Evolutionary conservation across 179 eudicot genomes (phyloP).

Genomic region (Silene coronaria): DNA sequence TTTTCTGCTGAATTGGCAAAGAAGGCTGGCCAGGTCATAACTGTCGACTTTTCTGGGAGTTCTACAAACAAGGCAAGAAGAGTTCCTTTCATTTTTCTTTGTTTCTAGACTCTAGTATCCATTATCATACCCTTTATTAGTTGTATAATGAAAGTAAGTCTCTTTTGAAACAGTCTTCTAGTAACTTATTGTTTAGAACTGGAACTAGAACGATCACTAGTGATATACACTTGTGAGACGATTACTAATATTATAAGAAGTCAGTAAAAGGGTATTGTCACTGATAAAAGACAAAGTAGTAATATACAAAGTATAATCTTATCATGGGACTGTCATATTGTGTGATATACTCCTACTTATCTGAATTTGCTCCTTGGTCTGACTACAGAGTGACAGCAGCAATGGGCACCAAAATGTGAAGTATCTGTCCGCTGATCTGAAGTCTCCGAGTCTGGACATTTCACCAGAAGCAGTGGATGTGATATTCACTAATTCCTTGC

Average conservation of each 20-base stretch:
- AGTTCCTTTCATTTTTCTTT: not conserved
- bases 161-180: not conserved
- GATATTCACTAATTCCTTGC: slow-evolving; percentile 77
- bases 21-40: slow-evolving; percentile 62
- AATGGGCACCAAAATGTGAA: slow-evolving; percentile 68
- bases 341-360: too few relatives aligned
- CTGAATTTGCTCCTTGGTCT: not conserved
- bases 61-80: slow-evolving; percentile 57
- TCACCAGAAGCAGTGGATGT: slow-evolving; percentile 64
- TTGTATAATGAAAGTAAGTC: not conserved
- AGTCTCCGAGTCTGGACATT: slow-evolving; percentile 59
- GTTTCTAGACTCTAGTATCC: not conserved
- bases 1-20: slow-evolving; percentile 78
- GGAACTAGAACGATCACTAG: not conserved
- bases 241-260: too few relatives aligned
- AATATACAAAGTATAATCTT: not conserved
- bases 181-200: not conserved
- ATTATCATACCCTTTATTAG: not conserved
- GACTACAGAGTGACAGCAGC: slow-evolving; percentile 61
- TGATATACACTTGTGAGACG: too few relatives aligned
- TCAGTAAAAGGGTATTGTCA: too few relatives aligned
- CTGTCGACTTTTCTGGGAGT: slow-evolving; percentile 72
- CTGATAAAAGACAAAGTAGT: too few relatives aligned
- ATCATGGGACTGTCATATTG: not conserved
- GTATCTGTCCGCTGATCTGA: slow-evolving; percentile 78